phyloP scores from a whole-genome alignment of 2,329 filamentous ascomycete genomes.

The Colletotrichum gigasporum region DNA sequence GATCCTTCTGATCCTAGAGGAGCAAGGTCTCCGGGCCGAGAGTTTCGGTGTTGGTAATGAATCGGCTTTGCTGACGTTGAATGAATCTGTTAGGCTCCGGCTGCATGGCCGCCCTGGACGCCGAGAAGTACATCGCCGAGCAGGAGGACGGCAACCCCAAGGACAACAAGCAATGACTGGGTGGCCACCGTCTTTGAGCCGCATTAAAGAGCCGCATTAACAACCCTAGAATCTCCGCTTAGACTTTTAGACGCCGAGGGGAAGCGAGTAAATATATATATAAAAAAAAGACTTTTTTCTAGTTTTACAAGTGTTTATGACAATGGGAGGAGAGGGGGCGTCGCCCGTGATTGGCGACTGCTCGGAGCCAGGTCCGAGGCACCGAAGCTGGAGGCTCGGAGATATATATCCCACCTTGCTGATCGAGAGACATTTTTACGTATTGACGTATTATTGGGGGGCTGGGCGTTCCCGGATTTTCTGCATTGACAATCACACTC shows the following conservation, averaged over 20 bases:
- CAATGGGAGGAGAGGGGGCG: background rate
- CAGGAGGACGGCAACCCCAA: slow-evolving; percentile 59
- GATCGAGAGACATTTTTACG: slow-evolving; percentile 6
- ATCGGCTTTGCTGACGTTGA: slow-evolving; percentile 30
- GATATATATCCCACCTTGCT: slow-evolving; percentile 5
- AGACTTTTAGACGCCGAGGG: slow-evolving; percentile 8
- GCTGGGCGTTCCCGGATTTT: slow-evolving; percentile 5
- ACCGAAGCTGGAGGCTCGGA: slow-evolving; percentile 15
- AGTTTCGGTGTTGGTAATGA: background rate
- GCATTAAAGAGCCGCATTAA: background rate
- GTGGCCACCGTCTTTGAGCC: slow-evolving; percentile 28
- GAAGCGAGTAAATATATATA: too few relatives aligned
- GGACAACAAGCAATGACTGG: slow-evolving; percentile 33
- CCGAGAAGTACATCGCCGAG: slow-evolving; percentile 91
- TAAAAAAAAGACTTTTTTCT: slow-evolving; percentile 28
- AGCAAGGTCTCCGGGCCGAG: background rate
- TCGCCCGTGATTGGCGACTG: background rate
- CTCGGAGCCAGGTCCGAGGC: slow-evolving; percentile 19
- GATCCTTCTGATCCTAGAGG: background rate
- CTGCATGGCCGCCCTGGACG: slow-evolving; percentile 94
- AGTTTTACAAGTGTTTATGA: background rate
- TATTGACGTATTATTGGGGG: too few relatives aligned
- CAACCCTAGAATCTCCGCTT: slow-evolving; percentile 10
- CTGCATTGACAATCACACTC: background rate
- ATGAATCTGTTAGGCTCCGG: slow-evolving; percentile 76